phyloP scores from a whole-genome alignment of 169 alveolate species.

The Besnoitia besnoiti region DNA sequence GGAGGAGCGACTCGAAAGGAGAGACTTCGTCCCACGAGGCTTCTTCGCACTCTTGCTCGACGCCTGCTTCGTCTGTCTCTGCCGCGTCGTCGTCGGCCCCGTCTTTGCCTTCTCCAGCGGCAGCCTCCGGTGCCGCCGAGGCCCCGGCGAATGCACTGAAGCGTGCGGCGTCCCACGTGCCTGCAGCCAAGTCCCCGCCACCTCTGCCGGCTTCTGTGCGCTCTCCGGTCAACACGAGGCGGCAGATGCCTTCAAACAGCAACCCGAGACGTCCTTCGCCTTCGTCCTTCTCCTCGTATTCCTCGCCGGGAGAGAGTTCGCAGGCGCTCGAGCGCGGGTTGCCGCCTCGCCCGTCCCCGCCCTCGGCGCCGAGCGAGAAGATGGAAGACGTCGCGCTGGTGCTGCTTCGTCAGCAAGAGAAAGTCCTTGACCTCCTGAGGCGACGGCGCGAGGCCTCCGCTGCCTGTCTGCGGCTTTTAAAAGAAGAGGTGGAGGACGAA shows the following conservation, averaged over 20 bases:
- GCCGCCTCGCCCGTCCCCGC: background rate
- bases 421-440: background rate
- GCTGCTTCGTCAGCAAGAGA: background rate
- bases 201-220: background rate
- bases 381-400: background rate
- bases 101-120: too few relatives aligned
- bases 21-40: too few relatives aligned
- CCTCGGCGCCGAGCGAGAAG: background rate
- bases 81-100: too few relatives aligned
- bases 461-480: background rate
- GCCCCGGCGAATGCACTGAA: too few relatives aligned
- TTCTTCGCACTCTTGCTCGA: too few relatives aligned
- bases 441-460: constrained; percentile 4
- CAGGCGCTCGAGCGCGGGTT: too few relatives aligned
- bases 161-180: too few relatives aligned
- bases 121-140: too few relatives aligned
- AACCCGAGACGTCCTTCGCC: background rate
- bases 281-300: background rate
- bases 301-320: background rate
- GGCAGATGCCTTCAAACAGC: background rate
- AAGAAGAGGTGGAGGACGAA: background rate
- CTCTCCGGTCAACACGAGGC: background rate
- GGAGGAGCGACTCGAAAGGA: too few relatives aligned
- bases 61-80: too few relatives aligned
- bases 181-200: background rate